A percentile compares a stretch with the other conserved stretches of the same genome.
Evolutionary conservation across 2,329 filamentous ascomycete genomes (phyloP).

Genomic region (Aspergillus candidus): DNA sequence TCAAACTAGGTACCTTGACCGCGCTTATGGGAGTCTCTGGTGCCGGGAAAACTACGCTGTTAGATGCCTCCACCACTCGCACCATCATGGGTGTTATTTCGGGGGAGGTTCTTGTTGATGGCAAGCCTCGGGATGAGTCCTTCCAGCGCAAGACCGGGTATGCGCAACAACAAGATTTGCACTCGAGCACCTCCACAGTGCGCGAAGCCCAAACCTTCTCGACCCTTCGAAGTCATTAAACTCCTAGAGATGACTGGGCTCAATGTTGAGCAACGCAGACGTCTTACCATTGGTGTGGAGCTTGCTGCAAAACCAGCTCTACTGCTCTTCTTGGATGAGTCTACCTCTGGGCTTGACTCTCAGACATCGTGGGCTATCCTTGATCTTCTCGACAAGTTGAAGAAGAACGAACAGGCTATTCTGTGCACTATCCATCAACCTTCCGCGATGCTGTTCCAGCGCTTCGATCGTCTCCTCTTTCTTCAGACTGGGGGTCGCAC

Average conservation of each 20-base stretch:
- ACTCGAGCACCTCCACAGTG: slow-evolving; percentile 74
- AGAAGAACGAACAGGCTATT: slow-evolving; percentile 78
- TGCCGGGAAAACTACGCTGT: slow-evolving; percentile 55
- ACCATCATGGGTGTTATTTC: slow-evolving; percentile 56
- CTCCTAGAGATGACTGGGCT: slow-evolving; percentile 76
- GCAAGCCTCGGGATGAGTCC: slow-evolving; percentile 47
- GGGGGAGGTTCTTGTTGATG: slow-evolving; percentile 60
- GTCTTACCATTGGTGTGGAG: slow-evolving; percentile 88
- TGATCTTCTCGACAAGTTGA: slow-evolving; percentile 75
- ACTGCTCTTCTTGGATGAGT: slow-evolving; percentile 83
- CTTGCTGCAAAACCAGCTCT: slow-evolving; percentile 83
- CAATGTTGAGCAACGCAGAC: slow-evolving; percentile 57
- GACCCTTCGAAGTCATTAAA: slow-evolving; percentile 64
- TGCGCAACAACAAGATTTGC: slow-evolving; percentile 66
- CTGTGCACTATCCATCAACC: slow-evolving; percentile 92
- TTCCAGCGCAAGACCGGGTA: slow-evolving; percentile 62
- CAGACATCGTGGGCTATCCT: slow-evolving; percentile 88
- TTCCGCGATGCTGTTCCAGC: slow-evolving; percentile 82
- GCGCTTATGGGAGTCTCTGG: slow-evolving; percentile 57
- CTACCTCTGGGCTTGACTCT: slow-evolving; percentile 83
- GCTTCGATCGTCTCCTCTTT: slow-evolving; percentile 60
- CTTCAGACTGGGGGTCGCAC: slow-evolving; percentile 57
- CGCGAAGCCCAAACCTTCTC: slow-evolving; percentile 79
- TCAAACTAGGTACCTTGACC: slow-evolving; percentile 48
- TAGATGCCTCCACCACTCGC: slow-evolving; percentile 52